Evolutionary conservation across 352 stramenopile species (phyloP), one percentile per base, ranked within the genome.

Genomic region (Plasmopara viticola): DNA sequence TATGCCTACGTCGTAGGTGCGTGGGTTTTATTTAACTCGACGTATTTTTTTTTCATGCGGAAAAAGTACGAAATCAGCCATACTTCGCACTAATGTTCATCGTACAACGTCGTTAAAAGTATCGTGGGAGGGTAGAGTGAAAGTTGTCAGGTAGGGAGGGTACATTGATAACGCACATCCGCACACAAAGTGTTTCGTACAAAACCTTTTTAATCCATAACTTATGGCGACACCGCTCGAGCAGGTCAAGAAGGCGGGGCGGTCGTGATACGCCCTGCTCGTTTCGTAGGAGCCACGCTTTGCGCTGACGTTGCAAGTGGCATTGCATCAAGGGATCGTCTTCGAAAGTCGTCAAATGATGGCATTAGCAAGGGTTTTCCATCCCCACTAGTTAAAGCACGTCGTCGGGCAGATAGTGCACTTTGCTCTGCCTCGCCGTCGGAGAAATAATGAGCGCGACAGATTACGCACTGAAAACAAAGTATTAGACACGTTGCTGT

Each of bases 21-120:
- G 2, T 67, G 65, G 63, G 56, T 69, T 41, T 47, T 76, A 70
- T 76, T 76, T 76, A 76, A 76, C 53, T 53, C 63, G 56, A 70
- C 63, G 60, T 76, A 70, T 54, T 68, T 72, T 30, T 68, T 76
- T 55, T 56, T 76, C 28, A 76, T 76, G 67, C 53, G 67, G 33
- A 72, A 52, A 66, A 76, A 68, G 57, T 72, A 25, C 3, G 20
- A 25, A 54, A 67, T 45, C 55, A 53, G 46, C 43, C 55, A 18
- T 69, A 56, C 58, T 65, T 34, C 3, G 20, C 20, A 25, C 20
- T 25, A 25, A 25, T 25, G 31, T 50, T 62, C 46, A 50, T 61
- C 53, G 53, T n/a, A 7, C 28, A 29, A 14, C 7, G 7, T 54
- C 54, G 33, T 65, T 17, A 13, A 12, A 12, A 41, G 8, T 41